These are phyloP conservation scores for Scutellaria minor DNA, from an alignment of 257 asterid genomes.

Conservation along the genomic window DNA sequence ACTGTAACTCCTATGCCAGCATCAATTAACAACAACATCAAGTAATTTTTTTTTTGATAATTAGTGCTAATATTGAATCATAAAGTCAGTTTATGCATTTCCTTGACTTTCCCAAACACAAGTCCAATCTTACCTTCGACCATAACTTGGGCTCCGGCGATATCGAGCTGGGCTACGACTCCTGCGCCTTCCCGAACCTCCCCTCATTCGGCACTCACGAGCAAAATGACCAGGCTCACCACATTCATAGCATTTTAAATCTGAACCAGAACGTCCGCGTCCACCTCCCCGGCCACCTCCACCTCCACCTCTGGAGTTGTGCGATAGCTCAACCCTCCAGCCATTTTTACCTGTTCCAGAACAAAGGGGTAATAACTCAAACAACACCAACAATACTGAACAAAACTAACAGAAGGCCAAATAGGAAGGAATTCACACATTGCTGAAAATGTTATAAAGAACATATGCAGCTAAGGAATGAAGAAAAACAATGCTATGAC, in stretches of 20 bases:
- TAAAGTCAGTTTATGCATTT: not conserved
- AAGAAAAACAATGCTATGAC: not conserved
- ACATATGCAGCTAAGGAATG: not conserved
- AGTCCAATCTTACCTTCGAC: constrained; percentile 59
- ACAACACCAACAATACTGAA: not conserved
- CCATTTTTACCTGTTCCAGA: constrained; percentile 79
- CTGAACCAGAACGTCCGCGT: constrained; percentile 86
- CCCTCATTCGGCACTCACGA: constrained; percentile 80
- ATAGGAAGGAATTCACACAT: not conserved
- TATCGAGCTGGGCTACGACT: constrained; percentile 90
- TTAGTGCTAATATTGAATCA: not conserved
- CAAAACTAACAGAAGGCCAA: not conserved
- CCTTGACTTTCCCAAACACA: not conserved
- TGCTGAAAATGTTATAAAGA: not conserved
- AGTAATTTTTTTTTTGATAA: not conserved
- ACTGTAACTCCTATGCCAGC: constrained; percentile 74
- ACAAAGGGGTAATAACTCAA: not conserved
- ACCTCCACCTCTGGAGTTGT: constrained; percentile 83
- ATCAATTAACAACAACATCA: constrained; percentile 15
- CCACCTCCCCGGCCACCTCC: constrained; percentile 81
- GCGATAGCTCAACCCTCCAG: constrained; percentile 97
- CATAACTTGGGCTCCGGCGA: constrained; percentile 93
- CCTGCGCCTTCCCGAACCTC: constrained; percentile 82
- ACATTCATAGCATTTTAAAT: constrained; percentile 89
- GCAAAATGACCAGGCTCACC: constrained; percentile 99